Evolutionary conservation across 2,329 filamentous ascomycete species (phyloP).

Genomic region (Bipolaris zeicola): DNA sequence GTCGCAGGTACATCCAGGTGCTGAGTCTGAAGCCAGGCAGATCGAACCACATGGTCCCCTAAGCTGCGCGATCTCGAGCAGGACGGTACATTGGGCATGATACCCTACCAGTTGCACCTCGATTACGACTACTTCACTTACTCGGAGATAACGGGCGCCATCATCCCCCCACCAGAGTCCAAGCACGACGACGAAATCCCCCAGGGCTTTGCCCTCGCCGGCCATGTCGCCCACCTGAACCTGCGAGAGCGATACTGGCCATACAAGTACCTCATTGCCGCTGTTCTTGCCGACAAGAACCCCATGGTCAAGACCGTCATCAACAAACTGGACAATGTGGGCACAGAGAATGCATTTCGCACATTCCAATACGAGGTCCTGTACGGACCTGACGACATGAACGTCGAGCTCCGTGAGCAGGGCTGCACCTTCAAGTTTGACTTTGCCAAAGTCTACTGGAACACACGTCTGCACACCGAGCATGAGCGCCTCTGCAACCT

Average conservation of each 20-base stretch:
- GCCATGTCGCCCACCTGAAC: constrained; percentile 95
- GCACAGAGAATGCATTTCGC: constrained; percentile 81
- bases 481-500: constrained; percentile 77
- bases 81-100: constrained; percentile 69
- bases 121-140: constrained; percentile 89
- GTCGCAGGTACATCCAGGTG: constrained; percentile 21
- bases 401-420: constrained; percentile 82
- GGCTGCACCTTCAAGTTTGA: constrained; percentile 90
- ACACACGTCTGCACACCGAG: constrained; percentile 86
- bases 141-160: constrained; percentile 78
- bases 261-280: constrained; percentile 83
- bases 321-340: constrained; percentile 92
- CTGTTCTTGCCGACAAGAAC: constrained; percentile 91
- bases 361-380: constrained; percentile 94
- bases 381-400: constrained; percentile 77
- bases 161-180: constrained; percentile 72
- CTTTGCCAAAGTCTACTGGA: constrained; percentile 98
- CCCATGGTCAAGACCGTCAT: constrained; percentile 82
- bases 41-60: constrained; percentile 76
- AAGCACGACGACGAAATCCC: constrained; percentile 81
- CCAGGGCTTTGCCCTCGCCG: constrained; percentile 83
- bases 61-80: constrained; percentile 71
- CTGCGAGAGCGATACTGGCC: constrained; percentile 80
- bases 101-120: constrained; percentile 76
- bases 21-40: constrained; percentile 55